These are phyloP conservation scores for Silene latifolia DNA, from an alignment of 148 eudicot species.

Conservation along the genomic window DNA sequence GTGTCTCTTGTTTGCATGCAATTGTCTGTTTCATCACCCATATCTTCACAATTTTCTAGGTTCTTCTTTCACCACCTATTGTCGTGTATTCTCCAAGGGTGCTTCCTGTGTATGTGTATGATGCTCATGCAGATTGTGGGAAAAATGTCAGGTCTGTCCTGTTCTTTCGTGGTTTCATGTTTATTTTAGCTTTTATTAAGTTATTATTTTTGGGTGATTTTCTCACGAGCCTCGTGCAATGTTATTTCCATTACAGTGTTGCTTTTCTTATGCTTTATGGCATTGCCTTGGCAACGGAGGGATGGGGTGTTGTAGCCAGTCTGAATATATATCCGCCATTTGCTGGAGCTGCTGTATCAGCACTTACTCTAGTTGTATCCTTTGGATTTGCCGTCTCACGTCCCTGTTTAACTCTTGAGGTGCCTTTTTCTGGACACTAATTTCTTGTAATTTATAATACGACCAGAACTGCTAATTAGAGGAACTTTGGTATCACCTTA, in stretches of 20 bases:
- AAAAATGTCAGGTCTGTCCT: conserved; percentile 92
- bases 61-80: conserved; percentile 98
- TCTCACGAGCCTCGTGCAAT: conserved; percentile 15
- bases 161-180: background rate
- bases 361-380: conserved; percentile 93
- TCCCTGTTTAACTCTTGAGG: conserved; percentile 94
- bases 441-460: background rate
- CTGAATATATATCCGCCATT: conserved; percentile 91
- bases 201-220: background rate
- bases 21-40: background rate
- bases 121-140: conserved; percentile 98
- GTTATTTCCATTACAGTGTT: conserved; percentile 50
- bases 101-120: conserved; percentile 95
- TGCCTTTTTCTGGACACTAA: conserved; percentile 23
- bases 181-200: background rate
- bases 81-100: conserved; percentile 98
- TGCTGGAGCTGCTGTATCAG: conserved; percentile 99
- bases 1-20: conserved; percentile 8
- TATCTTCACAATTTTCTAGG: conserved; percentile 35
- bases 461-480: background rate
- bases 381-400: conserved; percentile 99
- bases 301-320: conserved; percentile 99
- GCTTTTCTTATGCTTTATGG: conserved; percentile 93
- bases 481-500: background rate
- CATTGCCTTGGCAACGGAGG: conserved; percentile 92